Conservation (phyloP, 331 rosid species). For the Quercus tomentella region DNA sequence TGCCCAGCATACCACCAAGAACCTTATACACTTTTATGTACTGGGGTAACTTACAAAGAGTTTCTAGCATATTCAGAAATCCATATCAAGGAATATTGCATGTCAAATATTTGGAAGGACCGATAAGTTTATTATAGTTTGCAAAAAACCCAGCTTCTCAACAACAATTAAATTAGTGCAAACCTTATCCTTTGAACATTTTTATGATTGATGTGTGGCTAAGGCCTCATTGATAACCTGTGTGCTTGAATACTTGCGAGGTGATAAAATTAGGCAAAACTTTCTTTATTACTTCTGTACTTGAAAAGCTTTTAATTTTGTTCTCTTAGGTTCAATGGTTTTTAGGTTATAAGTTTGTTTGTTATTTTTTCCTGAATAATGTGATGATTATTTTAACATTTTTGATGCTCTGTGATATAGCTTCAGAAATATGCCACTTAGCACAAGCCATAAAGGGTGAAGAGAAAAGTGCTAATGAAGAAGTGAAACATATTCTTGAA, state of each 20-base stretch:
- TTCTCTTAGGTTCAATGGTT: neutral
- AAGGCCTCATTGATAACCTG: neutral
- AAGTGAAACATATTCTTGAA: slow-evolving; percentile 81
- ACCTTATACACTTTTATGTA: neutral
- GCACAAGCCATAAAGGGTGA: slow-evolving; percentile 79
- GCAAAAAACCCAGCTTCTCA: neutral
- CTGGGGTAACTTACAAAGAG: neutral
- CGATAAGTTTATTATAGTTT: neutral
- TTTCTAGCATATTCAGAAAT: slow-evolving; percentile 1
- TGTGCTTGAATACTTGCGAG: neutral
- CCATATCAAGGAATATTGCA: neutral
- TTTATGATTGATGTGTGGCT: neutral
- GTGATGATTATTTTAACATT: slow-evolving; percentile 1
- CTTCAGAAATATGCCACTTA: slow-evolving; percentile 45
- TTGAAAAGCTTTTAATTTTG: neutral
- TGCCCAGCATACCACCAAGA: neutral
- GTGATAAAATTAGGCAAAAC: neutral
- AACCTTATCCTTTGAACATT: neutral
- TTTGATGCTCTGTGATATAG: slow-evolving; percentile 22
- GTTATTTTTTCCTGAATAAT: slow-evolving; percentile 7
- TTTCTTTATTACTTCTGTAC: neutral
- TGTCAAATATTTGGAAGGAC: neutral
- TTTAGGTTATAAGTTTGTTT: neutral
- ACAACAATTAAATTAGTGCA: neutral
- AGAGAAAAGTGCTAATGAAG: slow-evolving; percentile 64